A percentile compares a stretch with the other conserved stretches of the same genome.
Conservation (phyloP, 2,329 filamentous ascomycete species). For the Alternaria panax region DNA sequence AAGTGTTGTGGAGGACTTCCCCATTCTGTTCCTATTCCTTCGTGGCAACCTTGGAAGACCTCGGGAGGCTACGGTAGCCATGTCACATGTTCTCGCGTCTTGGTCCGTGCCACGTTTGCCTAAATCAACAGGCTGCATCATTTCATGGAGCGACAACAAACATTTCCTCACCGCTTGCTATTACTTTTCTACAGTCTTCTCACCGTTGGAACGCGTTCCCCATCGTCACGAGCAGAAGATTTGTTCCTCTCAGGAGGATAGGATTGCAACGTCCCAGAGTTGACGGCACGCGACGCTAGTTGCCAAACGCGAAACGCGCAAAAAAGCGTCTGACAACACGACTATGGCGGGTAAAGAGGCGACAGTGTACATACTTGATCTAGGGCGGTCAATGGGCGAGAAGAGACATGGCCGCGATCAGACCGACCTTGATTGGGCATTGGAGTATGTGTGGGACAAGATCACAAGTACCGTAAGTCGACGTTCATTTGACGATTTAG, state of each 20-base stretch:
- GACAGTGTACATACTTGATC: conserved; percentile 88
- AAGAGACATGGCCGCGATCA: conserved; percentile 73
- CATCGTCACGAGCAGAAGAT: neutral
- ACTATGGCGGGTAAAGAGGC: conserved; percentile 92
- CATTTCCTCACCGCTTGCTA: neutral
- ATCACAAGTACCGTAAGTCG: conserved; percentile 74
- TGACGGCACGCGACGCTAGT: neutral
- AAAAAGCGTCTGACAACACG: neutral
- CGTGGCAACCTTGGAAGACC: neutral
- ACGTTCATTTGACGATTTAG: conserved; percentile 32
- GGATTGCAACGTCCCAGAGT: neutral
- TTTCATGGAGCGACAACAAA: neutral
- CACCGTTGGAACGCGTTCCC: neutral
- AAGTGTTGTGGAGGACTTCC: too few relatives aligned
- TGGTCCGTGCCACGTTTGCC: conserved; percentile 13
- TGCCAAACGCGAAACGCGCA: conserved; percentile 2
- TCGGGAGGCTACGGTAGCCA: too few relatives aligned
- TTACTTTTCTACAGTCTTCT: neutral
- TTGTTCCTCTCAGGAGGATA: neutral
- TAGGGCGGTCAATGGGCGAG: conserved; percentile 84
- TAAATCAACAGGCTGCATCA: conserved; percentile 13
- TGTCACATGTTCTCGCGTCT: conserved; percentile 10
- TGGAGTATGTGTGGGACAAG: conserved; percentile 96
- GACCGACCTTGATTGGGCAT: conserved; percentile 85
- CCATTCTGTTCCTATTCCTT: neutral